Base-by-base conservation (phyloP, 495 filamentous ascomycete genomes). In the Penicillium riverlandense region DNA sequence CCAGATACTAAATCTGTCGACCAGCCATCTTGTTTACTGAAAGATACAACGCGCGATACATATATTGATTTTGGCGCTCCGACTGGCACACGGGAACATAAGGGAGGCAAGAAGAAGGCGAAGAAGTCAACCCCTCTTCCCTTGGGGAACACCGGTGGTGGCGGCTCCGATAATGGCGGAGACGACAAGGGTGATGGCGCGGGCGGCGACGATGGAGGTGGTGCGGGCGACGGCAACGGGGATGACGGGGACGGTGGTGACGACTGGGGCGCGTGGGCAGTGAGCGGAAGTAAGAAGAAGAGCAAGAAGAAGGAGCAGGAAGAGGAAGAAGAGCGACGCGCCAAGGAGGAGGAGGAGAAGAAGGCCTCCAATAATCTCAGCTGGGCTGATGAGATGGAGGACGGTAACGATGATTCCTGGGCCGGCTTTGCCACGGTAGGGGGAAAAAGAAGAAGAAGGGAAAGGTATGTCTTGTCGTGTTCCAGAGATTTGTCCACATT, bases 11-110 rank as follows among this genome's bases (percentile, higher is more conserved):
- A 43, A 58, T 50, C 45, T 11, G 66, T 65, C 47, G 62, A 65
- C 36, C 57, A 65, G 35, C 36, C 44, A 63, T 71, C 42, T 50
- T 72, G 37, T 46, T 45, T 35, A 51, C 62, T 31, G 54, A 69
- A 48, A 50, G 64, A 44, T 51, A 44, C 11, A 45, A 59, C 15
- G 54, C 72, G 27, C 14, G 46, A 58, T 38, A 11, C 52, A 8
- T 61, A 67, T 15, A 69, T 76, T 34, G 74, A 78, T 55, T 73
- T 80, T 37, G 78, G 79, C 43, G 74, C 70, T 29, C 53, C 65
- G 7, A 58, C 65, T 31, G 70, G 62, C n/a, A 59, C 72, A 14
- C 71, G 74, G 0, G 76, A 77, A 48, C 70, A 67, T 35, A 67
- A 59, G 16, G 22, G 22, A 22, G 22, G 22, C 22, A 61, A 65